These are phyloP conservation scores for Boehmeria nivea DNA, from an alignment of 306 rosid genomes.

Conservation along the genomic window DNA sequence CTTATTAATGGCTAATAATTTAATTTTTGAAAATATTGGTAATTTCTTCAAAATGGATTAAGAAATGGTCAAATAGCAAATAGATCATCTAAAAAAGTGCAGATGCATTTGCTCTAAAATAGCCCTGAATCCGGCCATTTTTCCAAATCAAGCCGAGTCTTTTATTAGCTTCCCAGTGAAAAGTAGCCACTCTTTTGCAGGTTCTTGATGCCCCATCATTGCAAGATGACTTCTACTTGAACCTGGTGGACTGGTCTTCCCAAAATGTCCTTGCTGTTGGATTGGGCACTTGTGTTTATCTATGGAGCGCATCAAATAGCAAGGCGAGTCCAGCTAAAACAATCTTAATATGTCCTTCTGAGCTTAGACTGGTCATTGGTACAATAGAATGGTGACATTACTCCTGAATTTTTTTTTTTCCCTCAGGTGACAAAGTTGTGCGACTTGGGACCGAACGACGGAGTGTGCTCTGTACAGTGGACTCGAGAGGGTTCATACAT, in stretches of 20 bases:
- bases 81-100: too few relatives aligned
- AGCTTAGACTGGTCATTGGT: not conserved
- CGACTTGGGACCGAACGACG: conserved; percentile 95
- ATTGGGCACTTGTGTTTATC: conserved; percentile 85
- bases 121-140: too few relatives aligned
- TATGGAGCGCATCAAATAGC: conserved; percentile 96
- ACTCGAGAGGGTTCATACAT: conserved; percentile 91
- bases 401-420: not conserved
- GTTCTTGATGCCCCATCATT: conserved; percentile 98
- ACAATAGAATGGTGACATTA: not conserved
- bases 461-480: conserved; percentile 96
- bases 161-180: too few relatives aligned
- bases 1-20: too few relatives aligned
- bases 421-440: conserved; percentile 87
- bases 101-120: too few relatives aligned
- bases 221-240: conserved; percentile 97
- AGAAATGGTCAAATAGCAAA: too few relatives aligned
- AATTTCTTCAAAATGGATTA: too few relatives aligned
- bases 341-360: too few relatives aligned
- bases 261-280: conserved; percentile 96
- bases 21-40: too few relatives aligned
- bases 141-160: too few relatives aligned
- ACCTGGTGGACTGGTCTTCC: conserved; percentile 98
- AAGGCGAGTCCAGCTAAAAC: conserved; percentile 51
- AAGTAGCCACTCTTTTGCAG: conserved; percentile 35